Conservation (phyloP, 805 yeast species). For the Cephaloascus fragrans region DNA sequence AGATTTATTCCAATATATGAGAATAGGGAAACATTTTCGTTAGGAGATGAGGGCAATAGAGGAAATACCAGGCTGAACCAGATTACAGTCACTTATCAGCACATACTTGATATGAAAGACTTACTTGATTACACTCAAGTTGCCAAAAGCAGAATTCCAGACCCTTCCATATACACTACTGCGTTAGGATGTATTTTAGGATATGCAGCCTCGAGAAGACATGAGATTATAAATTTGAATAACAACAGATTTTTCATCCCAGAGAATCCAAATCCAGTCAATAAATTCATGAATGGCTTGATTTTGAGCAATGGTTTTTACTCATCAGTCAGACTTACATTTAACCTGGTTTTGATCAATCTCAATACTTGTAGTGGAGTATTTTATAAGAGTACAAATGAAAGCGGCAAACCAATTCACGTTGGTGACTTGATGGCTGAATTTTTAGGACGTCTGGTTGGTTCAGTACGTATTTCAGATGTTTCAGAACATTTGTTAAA, state of each 20-base stretch:
- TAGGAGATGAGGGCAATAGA: not conserved
- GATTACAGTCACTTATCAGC: not conserved
- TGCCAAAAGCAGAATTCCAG: slow-evolving; percentile 7
- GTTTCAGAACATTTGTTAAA: slow-evolving; percentile 4
- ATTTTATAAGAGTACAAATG: slow-evolving; percentile 13
- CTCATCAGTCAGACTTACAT: slow-evolving; percentile 16
- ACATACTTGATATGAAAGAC: slow-evolving; percentile 10
- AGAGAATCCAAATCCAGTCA: slow-evolving; percentile 11
- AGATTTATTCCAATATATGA: slow-evolving; percentile 1
- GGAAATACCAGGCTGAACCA: not conserved
- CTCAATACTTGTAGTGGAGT: slow-evolving; percentile 16
- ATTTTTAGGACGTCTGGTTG: slow-evolving; percentile 9
- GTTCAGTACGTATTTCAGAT: not conserved
- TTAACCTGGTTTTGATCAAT: slow-evolving; percentile 13
- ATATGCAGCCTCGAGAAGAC: slow-evolving; percentile 9
- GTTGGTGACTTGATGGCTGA: slow-evolving; percentile 14
- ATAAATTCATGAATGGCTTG: slow-evolving; percentile 13
- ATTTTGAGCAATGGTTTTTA: slow-evolving; percentile 16
- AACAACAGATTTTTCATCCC: slow-evolving; percentile 11
- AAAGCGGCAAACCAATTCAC: slow-evolving; percentile 11
- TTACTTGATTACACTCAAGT: slow-evolving; percentile 8
- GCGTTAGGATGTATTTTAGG: slow-evolving; percentile 12
- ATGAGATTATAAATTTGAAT: slow-evolving; percentile 12
- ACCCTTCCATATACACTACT: slow-evolving; percentile 10
- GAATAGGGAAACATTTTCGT: not conserved